A percentile compares a stretch with the other conserved stretches of the same genome.
phyloP scores from a whole-genome alignment of 208 protist genomes.

The Leishmania major region DNA sequence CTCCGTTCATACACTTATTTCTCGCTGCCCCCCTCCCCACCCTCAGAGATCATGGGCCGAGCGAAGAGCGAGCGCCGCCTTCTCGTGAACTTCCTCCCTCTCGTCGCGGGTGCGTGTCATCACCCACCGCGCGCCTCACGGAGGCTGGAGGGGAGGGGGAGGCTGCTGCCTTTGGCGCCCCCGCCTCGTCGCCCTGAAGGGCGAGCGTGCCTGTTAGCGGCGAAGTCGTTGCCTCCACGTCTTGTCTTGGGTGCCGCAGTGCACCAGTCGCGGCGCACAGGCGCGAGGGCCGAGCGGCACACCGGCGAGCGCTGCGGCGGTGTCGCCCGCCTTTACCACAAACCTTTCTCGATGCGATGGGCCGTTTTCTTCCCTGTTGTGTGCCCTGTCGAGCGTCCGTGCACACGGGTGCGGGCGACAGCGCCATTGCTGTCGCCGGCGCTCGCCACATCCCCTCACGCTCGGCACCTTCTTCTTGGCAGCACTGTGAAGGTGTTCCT shows the following conservation, averaged over 20 bases:
- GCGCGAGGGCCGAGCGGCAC: not conserved
- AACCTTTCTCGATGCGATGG: too few species aligned
- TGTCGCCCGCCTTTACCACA: too few species aligned
- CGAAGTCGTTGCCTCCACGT: not conserved
- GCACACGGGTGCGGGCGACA: not conserved
- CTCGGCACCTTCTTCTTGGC: not conserved
- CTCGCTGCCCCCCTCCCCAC: not conserved
- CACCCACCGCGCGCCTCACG: too few species aligned
- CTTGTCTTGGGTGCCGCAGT: not conserved
- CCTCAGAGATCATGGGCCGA: not conserved
- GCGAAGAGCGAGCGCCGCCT: not conserved
- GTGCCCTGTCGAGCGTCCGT: not conserved
- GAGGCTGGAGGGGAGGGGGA: too few species aligned
- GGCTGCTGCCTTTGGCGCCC: too few species aligned
- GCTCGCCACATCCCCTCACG: not conserved
- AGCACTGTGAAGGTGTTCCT: not conserved
- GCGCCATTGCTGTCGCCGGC: not conserved
- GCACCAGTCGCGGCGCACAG: not conserved
- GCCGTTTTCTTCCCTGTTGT: not conserved
- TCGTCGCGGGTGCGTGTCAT: not conserved
- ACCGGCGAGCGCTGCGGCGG: not conserved
- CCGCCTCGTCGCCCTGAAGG: too few species aligned
- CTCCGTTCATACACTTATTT: not conserved
- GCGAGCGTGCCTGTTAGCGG: too few species aligned
- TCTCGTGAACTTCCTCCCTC: not conserved